A percentile compares a stretch with the other conserved stretches of the same genome.
phyloP scores from a whole-genome alignment of 768 basidiomycete species.

The Leccinum disarticulatum region DNA sequence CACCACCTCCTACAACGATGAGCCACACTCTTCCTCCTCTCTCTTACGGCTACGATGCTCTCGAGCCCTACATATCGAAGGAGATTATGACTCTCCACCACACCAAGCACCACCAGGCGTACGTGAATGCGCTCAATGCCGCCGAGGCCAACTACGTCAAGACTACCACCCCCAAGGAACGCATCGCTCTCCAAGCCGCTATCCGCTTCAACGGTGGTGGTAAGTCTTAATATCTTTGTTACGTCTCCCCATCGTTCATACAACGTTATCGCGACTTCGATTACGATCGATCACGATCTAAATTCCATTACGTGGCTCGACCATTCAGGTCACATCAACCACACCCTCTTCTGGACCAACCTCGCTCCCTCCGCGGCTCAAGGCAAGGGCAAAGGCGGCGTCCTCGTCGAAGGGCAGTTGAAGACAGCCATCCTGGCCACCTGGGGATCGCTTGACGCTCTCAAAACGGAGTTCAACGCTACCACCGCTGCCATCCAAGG shows the following conservation, averaged over 20 bases:
- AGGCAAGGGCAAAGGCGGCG: conserved; percentile 60
- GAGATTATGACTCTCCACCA: conserved; percentile 97
- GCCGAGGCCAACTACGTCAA: conserved; percentile 78
- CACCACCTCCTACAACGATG: conserved; percentile 31
- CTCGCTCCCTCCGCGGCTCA: conserved; percentile 61
- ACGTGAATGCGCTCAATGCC: conserved; percentile 88
- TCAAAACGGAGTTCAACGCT: conserved; percentile 83
- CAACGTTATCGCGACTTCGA: conserved; percentile 12
- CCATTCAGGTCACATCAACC: conserved; percentile 79
- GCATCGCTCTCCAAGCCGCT: conserved; percentile 85
- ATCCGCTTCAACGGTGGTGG: conserved; percentile 98
- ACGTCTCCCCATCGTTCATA: not conserved
- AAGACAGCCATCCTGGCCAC: conserved; percentile 58
- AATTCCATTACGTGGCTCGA: not conserved
- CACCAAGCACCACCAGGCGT: conserved; percentile 93
- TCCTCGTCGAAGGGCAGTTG: conserved; percentile 60
- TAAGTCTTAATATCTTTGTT: conserved; percentile 34
- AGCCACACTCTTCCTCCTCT: conserved; percentile 65
- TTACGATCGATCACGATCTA: conserved; percentile 1
- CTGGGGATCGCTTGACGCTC: conserved; percentile 69
- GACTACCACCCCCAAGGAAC: conserved; percentile 67
- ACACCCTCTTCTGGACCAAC: conserved; percentile 96
- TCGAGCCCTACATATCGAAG: conserved; percentile 89
- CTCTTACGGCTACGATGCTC: conserved; percentile 80
- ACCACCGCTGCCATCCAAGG: conserved; percentile 87